Evolutionary conservation across 2,329 filamentous ascomycete genomes (phyloP), one percentile per base, ranked within the genome.

Genomic region (Hypoxylon sp.): DNA sequence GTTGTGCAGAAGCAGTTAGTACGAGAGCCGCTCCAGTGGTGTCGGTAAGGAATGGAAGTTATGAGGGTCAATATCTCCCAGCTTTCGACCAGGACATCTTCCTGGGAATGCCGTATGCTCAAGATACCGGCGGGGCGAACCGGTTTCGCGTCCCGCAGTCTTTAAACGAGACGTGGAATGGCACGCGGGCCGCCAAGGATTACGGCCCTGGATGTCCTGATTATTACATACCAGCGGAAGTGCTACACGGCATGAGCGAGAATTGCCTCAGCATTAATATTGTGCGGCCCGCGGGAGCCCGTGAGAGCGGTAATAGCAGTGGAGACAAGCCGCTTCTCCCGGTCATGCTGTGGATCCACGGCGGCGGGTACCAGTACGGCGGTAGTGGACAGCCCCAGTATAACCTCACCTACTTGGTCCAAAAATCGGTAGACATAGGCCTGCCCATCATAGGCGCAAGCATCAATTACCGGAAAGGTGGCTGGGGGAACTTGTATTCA

Each of bases 321-420:
- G 51, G 32, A 2, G 13, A 58, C 4, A 59, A 64, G 11, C 54
- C 35, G 6, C 62, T 67, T 21, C 65, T 79, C 6, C 78, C 78
- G 8, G 75, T 79, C 31, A 66, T 78, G 66, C 29, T 79, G 19
- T 78, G 78, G 78, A 78, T 79, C 32, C 77, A 79, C 44, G 78
- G 77, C 6, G 75, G 75, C 10, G 73, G 51, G 13, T 77, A 76
- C 48, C 73, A 76, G 52, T 72, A 67, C 31, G 75, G 75, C 6
- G 72, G 72, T 27, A 74, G 71, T 51, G 68, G 69, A 74, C 81
- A 86, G 59, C 74, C 82, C 31, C 80, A 86, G 35, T 91, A 90
- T 74, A 90, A 90, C 72, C 80, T 89, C 55, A 86, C 85, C n/a
- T 87, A 84, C 59, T 82, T 90, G 42, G 85, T 90, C 1, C 74